Base-by-base conservation (phyloP, 1,284 basidiomycete species). In the Xerocomus amazonicus region DNA sequence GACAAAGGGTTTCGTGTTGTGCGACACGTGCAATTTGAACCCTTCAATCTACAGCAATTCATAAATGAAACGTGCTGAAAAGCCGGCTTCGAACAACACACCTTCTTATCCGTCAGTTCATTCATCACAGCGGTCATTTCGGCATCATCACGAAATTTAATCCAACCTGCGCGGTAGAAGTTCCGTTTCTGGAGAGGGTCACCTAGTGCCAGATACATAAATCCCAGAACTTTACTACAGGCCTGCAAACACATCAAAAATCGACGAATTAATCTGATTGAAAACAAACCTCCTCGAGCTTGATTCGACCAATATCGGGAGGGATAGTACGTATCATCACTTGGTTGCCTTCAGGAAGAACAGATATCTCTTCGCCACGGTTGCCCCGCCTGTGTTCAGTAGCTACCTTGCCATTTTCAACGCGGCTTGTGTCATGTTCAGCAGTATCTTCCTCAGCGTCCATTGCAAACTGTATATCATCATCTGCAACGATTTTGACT, bases 321-420 rank as follows among this genome's bases (percentile, higher is more conserved):
- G 92, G 90, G 55, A 97, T 92, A 16, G 90, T 93, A 56, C 93
- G 85, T 62, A 97, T 92, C 80, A 96, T 92, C 43, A 97, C 84
- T 65, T 95, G 91, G 60, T 90, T 90, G 12, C 87, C 84, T 58
- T 90, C 84, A 23, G 90, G 83, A 35, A 78, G 76, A 17, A 90
- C 83, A 56, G 86, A 80, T 48, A 92, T 72, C 61, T 90, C 87
- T 61, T 89, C 86, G n/a, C 79, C 82, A 31, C 80, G 78, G 54
- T 75, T 79, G 40, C 56, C 69, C 37, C 75, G 75, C 59, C 68
- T 79, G 50, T 70, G 69, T 47, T 78, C 75, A 52, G 66, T 66
- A 9, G 64, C 61, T 33, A 63, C 59, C 62, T 80, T 85, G 43
- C 82, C 84, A 59, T 84, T 86, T 52, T 85, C 84, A 46, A 62